These are phyloP conservation scores for Lantana camara DNA, from an alignment of 257 asterid species.

Conservation along the genomic window DNA sequence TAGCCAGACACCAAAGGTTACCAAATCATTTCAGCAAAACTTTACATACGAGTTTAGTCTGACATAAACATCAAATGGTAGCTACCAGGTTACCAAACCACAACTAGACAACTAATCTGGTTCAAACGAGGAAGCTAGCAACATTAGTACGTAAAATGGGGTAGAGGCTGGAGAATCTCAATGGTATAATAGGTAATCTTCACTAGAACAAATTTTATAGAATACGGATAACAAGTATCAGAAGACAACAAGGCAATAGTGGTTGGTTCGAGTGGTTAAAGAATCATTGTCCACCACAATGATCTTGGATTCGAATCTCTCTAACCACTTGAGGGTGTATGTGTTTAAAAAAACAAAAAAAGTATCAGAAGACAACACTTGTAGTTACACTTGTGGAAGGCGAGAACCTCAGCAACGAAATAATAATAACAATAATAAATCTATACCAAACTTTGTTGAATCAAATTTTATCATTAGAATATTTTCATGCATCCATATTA, in stretches of 20 bases:
- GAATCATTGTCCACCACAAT: too few species aligned
- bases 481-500: too few species aligned
- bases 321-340: too few species aligned
- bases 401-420: too few species aligned
- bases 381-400: too few species aligned
- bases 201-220: not conserved
- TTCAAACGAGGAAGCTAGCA: conserved; percentile 7
- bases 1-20: too few species aligned
- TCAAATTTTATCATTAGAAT: not conserved
- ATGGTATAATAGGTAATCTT: conserved; percentile 21
- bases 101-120: not conserved
- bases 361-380: not conserved
- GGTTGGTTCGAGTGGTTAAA: too few species aligned
- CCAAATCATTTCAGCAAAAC: conserved; percentile 54
- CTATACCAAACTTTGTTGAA: not conserved
- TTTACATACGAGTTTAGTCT: conserved; percentile 96
- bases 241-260: not conserved
- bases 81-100: conserved; percentile 25
- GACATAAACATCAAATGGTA: conserved; percentile 34
- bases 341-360: not conserved
- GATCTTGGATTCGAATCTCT: too few species aligned
- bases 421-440: not conserved
- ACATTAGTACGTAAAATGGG: conserved; percentile 13
- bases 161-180: too few species aligned
- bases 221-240: not conserved